phyloP scores from a whole-genome alignment of 2,329 filamentous ascomycete genomes.

The Aspergillus uvarum region DNA sequence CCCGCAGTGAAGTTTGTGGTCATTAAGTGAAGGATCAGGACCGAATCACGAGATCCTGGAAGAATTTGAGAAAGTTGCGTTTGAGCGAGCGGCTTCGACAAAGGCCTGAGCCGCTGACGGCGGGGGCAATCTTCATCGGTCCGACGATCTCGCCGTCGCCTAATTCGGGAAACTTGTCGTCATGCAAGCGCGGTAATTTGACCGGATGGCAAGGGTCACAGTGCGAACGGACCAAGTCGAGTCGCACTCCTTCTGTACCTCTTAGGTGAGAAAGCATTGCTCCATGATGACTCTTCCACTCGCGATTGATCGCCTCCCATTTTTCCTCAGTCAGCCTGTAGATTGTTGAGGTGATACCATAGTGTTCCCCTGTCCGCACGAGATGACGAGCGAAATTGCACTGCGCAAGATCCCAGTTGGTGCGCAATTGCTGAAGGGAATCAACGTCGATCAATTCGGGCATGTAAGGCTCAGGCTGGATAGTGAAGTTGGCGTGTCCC shows the following conservation, averaged over 20 bases:
- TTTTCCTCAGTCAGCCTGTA: slow-evolving; percentile 84
- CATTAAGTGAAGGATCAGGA: slow-evolving; percentile 26
- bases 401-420: slow-evolving; percentile 79
- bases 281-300: slow-evolving; percentile 72
- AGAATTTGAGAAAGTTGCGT: slow-evolving; percentile 46
- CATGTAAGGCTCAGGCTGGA: slow-evolving; percentile 76
- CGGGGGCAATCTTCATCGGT: slow-evolving; percentile 67
- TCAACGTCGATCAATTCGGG: slow-evolving; percentile 62
- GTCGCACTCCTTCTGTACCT: slow-evolving; percentile 34
- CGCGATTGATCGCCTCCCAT: slow-evolving; percentile 75
- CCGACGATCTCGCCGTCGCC: slow-evolving; percentile 92
- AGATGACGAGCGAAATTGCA: slow-evolving; percentile 88
- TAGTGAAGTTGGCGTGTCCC: slow-evolving; percentile 91
- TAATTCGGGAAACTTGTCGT: slow-evolving; percentile 80
- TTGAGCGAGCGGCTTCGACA: slow-evolving; percentile 43
- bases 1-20: slow-evolving; percentile 27
- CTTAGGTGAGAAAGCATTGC: slow-evolving; percentile 57
- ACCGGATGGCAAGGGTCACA: slow-evolving; percentile 52
- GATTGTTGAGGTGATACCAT: slow-evolving; percentile 83
- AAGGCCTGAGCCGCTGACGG: slow-evolving; percentile 41
- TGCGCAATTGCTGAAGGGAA: slow-evolving; percentile 64
- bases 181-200: slow-evolving; percentile 44
- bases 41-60: slow-evolving; percentile 43
- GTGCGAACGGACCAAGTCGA: slow-evolving; percentile 41
- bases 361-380: slow-evolving; percentile 84